A percentile compares a stretch with the other conserved stretches of the same genome.
phyloP scores from a whole-genome alignment of 2,329 filamentous ascomycete genomes.

The Neonectria hederae region DNA sequence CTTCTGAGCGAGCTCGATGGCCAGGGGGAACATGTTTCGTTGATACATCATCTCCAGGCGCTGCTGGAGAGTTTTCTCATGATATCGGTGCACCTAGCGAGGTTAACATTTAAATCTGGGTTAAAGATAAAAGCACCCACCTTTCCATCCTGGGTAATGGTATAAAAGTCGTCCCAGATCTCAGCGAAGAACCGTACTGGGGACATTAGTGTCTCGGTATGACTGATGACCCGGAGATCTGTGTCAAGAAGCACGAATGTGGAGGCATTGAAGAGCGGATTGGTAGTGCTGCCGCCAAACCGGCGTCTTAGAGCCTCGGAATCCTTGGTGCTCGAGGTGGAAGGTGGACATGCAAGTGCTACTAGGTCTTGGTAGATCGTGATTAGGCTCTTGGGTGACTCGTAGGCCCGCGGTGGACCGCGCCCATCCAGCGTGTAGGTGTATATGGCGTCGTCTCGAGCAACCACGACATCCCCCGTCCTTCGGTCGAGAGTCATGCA shows the following conservation, averaged over 20 bases:
- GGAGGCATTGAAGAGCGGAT: slow-evolving; percentile 85
- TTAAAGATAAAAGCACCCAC: slow-evolving; percentile 54
- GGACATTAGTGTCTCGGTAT: slow-evolving; percentile 85
- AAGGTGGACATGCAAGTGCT: slow-evolving; percentile 82
- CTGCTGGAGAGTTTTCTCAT: slow-evolving; percentile 89
- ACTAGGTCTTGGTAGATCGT: slow-evolving; percentile 86
- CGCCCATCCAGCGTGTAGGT: slow-evolving; percentile 88
- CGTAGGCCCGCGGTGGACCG: slow-evolving; percentile 89
- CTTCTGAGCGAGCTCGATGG: slow-evolving; percentile 93
- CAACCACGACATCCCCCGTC: slow-evolving; percentile 89
- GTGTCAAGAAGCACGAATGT: slow-evolving; percentile 93
- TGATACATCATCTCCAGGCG: slow-evolving; percentile 94
- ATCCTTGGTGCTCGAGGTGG: slow-evolving; percentile 60
- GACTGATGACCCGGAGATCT: slow-evolving; percentile 87
- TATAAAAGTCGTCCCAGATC: slow-evolving; percentile 91
- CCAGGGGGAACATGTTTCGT: slow-evolving; percentile 88
- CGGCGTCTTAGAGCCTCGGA: slow-evolving; percentile 72
- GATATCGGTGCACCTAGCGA: slow-evolving; percentile 80
- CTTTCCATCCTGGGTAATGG: slow-evolving; percentile 93
- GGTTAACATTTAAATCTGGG: slow-evolving; percentile 25
- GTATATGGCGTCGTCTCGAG: slow-evolving; percentile 93
- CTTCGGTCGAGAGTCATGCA: slow-evolving; percentile 90
- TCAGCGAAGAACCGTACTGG: slow-evolving; percentile 82
- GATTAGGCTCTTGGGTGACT: slow-evolving; percentile 87
- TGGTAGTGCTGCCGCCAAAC: slow-evolving; percentile 75